Evolutionary conservation across 2,329 filamentous ascomycete species (phyloP).

Genomic region (Zelopaecilomyces penicillatus): DNA sequence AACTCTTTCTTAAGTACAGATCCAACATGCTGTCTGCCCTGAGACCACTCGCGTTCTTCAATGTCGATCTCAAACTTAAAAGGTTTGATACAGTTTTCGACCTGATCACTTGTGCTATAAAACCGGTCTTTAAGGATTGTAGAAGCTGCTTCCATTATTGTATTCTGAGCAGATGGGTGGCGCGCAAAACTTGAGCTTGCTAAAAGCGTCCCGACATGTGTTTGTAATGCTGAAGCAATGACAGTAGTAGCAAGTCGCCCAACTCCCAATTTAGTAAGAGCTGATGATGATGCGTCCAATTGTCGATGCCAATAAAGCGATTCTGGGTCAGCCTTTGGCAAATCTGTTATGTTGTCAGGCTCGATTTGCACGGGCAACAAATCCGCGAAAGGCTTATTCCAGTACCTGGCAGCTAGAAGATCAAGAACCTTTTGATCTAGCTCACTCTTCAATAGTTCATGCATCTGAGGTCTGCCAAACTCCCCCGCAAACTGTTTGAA

Average conservation of each 20-base stretch:
- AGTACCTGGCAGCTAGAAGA: conserved; percentile 85
- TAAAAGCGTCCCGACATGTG: conserved; percentile 72
- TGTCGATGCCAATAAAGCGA: conserved; percentile 90
- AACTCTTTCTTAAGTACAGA: conserved; percentile 81
- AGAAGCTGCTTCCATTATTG: conserved; percentile 85
- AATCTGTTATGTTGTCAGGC: conserved; percentile 62
- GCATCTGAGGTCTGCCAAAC: conserved; percentile 85
- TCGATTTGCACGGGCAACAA: conserved; percentile 60
- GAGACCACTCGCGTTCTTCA: conserved; percentile 79
- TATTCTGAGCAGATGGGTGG: conserved; percentile 85
- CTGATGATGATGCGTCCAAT: conserved; percentile 82
- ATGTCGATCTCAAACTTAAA: conserved; percentile 98
- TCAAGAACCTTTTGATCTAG: conserved; percentile 93
- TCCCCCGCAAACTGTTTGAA: conserved; percentile 89
- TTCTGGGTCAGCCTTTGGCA: conserved; percentile 78
- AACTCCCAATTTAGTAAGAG: conserved; percentile 88
- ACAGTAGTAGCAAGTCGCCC: conserved; percentile 88
- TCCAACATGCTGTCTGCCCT: conserved; percentile 75
- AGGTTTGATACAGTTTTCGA: conserved; percentile 98
- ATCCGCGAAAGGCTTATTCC: conserved; percentile 91
- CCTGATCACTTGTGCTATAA: conserved; percentile 94
- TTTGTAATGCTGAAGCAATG: conserved; percentile 78
- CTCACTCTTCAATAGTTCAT: conserved; percentile 81
- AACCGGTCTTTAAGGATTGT: conserved; percentile 89
- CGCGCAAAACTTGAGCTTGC: conserved; percentile 73